Conservation (phyloP, 768 basidiomycete species). For the Jaapia argillacea region DNA sequence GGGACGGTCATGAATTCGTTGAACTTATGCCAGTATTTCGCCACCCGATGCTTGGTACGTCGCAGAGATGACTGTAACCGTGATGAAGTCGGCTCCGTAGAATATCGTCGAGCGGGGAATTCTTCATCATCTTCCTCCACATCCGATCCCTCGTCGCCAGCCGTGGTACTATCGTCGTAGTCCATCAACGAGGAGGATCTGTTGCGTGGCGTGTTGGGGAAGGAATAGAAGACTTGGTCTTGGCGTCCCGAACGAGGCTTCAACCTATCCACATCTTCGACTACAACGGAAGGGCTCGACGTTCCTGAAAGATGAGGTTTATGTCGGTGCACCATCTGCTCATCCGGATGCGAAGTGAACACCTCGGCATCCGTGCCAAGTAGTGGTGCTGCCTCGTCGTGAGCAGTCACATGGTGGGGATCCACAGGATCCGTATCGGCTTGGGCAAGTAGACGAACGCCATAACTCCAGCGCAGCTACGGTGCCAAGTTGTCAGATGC, state of each 20-base stretch:
- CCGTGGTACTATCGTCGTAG: conserved; percentile 7
- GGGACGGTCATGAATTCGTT: conserved; percentile 84
- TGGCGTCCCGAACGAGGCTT: conserved; percentile 7
- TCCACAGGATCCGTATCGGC: conserved; percentile 46
- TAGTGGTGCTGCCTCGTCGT: conserved; percentile 25
- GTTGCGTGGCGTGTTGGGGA: conserved; percentile 42
- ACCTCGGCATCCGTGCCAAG: conserved; percentile 20
- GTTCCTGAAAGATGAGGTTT: background rate
- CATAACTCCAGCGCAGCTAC: conserved; percentile 89
- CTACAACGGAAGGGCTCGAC: background rate
- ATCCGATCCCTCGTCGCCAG: conserved; percentile 13
- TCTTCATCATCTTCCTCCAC: conserved; percentile 12
- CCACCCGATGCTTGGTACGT: conserved; percentile 16
- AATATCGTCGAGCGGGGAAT: conserved; percentile 7
- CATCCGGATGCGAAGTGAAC: conserved; percentile 13
- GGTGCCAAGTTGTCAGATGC: background rate
- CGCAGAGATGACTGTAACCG: conserved; percentile 16
- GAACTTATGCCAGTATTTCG: conserved; percentile 28
- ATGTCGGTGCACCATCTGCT: conserved; percentile 11
- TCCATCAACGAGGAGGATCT: background rate
- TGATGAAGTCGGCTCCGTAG: conserved; percentile 13
- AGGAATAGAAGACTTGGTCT: conserved; percentile 51
- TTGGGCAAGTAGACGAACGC: conserved; percentile 70
- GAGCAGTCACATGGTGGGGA: conserved; percentile 11
- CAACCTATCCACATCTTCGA: background rate